Evolutionary conservation across 371 early-diverging fungal species (phyloP).

Genomic region (Capniomyces stellatus): DNA sequence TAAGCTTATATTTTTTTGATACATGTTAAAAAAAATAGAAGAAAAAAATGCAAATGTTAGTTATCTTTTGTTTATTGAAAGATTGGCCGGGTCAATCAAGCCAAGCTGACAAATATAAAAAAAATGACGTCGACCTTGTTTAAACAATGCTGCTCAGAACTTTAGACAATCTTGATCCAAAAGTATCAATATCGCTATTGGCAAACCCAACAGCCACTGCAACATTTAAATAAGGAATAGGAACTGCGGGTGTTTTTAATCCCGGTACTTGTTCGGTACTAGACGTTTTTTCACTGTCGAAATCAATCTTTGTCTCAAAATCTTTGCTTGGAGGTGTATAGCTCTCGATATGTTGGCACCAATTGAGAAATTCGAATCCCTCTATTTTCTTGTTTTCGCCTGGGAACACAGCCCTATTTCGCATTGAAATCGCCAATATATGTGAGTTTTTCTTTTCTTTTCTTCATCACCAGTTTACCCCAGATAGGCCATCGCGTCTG

Average conservation of each 20-base stretch:
- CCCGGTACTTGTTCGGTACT: background rate
- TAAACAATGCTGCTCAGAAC: too few relatives aligned
- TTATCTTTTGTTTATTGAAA: too few relatives aligned
- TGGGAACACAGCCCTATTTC: background rate
- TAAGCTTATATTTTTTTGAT: too few relatives aligned
- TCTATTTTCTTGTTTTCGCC: background rate
- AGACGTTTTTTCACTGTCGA: background rate
- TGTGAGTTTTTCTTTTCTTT: too few relatives aligned
- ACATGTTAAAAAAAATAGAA: too few relatives aligned
- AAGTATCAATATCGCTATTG: background rate
- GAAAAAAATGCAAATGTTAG: too few relatives aligned
- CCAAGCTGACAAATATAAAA: too few relatives aligned
- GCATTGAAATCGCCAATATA: too few relatives aligned
- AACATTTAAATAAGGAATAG: constrained; percentile 1
- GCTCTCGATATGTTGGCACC: background rate
- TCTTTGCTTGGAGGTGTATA: background rate
- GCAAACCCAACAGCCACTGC: constrained; percentile 1
- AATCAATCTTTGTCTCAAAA: background rate
- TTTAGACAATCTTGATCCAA: background rate
- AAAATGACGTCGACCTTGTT: too few relatives aligned
- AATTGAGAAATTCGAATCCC: background rate
- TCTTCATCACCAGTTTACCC: too few relatives aligned
- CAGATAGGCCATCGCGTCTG: too few relatives aligned
- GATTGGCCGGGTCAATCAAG: too few relatives aligned
- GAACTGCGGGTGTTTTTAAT: background rate